Base-by-base conservation (phyloP, 805 yeast species). In the Cyberlindnera euphorbiae region DNA sequence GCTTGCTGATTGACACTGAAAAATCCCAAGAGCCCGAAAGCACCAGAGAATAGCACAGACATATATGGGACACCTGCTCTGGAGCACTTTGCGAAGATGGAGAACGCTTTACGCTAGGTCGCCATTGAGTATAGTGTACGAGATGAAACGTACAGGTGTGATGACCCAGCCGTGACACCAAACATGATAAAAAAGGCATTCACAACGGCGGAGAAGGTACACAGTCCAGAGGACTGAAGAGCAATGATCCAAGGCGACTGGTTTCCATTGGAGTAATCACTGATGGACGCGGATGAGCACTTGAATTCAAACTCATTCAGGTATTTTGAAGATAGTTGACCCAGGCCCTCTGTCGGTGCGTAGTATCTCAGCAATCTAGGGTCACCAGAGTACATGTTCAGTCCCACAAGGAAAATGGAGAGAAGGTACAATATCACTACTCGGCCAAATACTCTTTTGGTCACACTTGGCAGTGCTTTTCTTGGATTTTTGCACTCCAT, bases 401-500 rank as follows among this genome's bases (percentile, higher is more conserved):
- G 58, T 2, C 90, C 81, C 22, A 83, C 80, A 11, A 80, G 64
- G 51, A 85, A 79, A 15, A 81, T 70, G 3, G 86, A 74, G 14
- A 84, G 54, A 30, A 83, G 57, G 56, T 84, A 85, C 45, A 83
- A 72, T 1, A 81, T 55, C 5, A 80, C 49, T 25, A 85, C 73
- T 49, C 89, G 65, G 70, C 83, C 80, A 53, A 83, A 82, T 3
- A 83, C 85, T 47, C 82, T 67, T 47, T 70, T 77, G 3, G 89
- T 82, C 1, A 93, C 90, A 9, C 79, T 69, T 1, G 94, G 94
- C 13, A 85, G 65, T 0, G 90, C 78, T 42, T 70, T 75, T 45
- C 93, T 66, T 5, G 95, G 95, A 46, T 82, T 79, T 42, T 79
- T 67, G n/a, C 89, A 83, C 56, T 85, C 95, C 56, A 89, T 84